Conservation (phyloP, 2,329 filamentous ascomycete genomes). For the Orbilia ellipsospora region DNA sequence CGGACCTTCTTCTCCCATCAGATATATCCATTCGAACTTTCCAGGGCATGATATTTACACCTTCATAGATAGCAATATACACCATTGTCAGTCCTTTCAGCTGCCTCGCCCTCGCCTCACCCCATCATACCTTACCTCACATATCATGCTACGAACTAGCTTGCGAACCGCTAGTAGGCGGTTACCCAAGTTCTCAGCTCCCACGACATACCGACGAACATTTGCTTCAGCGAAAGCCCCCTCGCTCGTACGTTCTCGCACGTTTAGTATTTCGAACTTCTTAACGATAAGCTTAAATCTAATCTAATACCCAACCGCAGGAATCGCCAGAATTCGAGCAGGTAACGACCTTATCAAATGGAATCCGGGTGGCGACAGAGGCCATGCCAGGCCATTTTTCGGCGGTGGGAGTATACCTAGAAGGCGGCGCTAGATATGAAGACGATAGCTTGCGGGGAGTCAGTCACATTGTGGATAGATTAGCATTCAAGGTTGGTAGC, state of each 20-base stretch:
- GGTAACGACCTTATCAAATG: slow-evolving; percentile 90
- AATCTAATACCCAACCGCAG: slow-evolving; percentile 62
- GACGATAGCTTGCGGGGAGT: slow-evolving; percentile 84
- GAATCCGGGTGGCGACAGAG: slow-evolving; percentile 92
- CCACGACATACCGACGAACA: slow-evolving; percentile 34
- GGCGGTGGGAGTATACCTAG: slow-evolving; percentile 93
- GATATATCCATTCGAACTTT: neutral
- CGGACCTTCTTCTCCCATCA: neutral
- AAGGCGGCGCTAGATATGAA: slow-evolving; percentile 94
- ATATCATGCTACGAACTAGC: slow-evolving; percentile 44
- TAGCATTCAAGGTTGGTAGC: slow-evolving; percentile 82
- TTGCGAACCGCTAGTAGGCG: slow-evolving; percentile 49
- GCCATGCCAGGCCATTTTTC: slow-evolving; percentile 94
- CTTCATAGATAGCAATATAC: slow-evolving; percentile 1
- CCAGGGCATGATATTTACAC: slow-evolving; percentile 8
- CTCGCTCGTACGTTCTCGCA: slow-evolving; percentile 28
- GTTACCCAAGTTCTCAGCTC: slow-evolving; percentile 26
- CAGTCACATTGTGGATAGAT: slow-evolving; percentile 93
- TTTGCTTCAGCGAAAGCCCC: slow-evolving; percentile 37
- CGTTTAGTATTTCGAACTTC: neutral
- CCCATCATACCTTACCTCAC: neutral
- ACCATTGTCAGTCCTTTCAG: slow-evolving; percentile 20
- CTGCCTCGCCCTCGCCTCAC: neutral
- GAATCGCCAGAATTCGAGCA: slow-evolving; percentile 88
- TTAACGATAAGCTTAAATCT: neutral